Conservation (phyloP, 2,329 filamentous ascomycete species). For the Mycocentrospora acerina region DNA sequence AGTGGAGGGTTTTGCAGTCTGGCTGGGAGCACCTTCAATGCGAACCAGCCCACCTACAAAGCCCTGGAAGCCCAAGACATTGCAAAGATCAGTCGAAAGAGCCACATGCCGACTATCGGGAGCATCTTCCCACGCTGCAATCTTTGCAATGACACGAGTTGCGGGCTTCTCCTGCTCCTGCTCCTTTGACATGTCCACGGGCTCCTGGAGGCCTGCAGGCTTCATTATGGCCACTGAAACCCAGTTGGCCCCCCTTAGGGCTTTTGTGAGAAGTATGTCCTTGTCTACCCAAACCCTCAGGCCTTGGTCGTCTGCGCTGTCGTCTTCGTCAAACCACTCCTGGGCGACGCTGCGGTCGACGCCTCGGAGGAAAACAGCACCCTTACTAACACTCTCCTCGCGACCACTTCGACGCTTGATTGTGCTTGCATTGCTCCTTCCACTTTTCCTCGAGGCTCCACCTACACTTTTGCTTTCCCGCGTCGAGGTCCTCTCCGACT, state of each 20-base stretch:
- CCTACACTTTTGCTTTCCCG: conserved; percentile 78
- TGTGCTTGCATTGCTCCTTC: conserved; percentile 73
- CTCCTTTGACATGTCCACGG: conserved; percentile 71
- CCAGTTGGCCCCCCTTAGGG: conserved; percentile 74
- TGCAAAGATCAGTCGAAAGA: conserved; percentile 75
- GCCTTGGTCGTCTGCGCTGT: conserved; percentile 49
- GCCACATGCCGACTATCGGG: conserved; percentile 79
- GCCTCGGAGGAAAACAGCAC: conserved; percentile 74
- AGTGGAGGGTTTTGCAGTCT: conserved; percentile 63
- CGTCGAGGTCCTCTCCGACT: conserved; percentile 61
- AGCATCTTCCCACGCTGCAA: conserved; percentile 81
- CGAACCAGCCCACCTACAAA: conserved; percentile 86
- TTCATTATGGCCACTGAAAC: conserved; percentile 84
- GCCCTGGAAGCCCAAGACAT: conserved; percentile 67
- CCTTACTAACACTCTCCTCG: conserved; percentile 66
- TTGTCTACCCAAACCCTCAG: conserved; percentile 84
- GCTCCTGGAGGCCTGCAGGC: conserved; percentile 72
- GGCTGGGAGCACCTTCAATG: conserved; percentile 76
- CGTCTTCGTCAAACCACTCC: conserved; percentile 77
- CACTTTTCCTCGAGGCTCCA: conserved; percentile 76
- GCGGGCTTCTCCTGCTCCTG: conserved; percentile 60
- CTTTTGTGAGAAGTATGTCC: conserved; percentile 70
- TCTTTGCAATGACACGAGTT: conserved; percentile 71
- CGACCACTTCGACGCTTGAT: conserved; percentile 59
- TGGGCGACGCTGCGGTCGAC: conserved; percentile 69